Conservation (phyloP, 176 grass and related monocot species). For the Oryza glaberrima region DNA sequence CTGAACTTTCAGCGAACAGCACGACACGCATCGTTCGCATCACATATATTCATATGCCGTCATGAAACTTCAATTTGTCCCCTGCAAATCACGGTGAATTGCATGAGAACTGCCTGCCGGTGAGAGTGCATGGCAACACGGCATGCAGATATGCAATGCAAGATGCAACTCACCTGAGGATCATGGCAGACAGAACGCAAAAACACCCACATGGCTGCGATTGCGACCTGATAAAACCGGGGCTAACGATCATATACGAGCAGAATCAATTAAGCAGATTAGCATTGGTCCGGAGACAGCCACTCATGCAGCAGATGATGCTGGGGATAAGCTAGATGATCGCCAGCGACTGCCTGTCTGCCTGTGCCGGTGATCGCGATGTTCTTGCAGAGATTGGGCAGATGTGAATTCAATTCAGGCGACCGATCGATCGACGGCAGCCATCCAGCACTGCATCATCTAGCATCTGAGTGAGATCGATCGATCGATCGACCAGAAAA, state of each 20-base stretch:
- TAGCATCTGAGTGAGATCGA: too few species aligned
- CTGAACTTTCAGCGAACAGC: neutral
- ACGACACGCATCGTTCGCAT: too few species aligned
- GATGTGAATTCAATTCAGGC: neutral
- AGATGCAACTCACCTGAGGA: neutral
- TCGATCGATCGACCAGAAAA: neutral
- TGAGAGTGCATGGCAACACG: neutral
- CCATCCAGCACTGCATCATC: too few species aligned
- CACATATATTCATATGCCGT: neutral
- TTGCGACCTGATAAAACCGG: slow-evolving; percentile 17
- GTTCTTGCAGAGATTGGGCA: neutral
- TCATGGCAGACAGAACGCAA: slow-evolving; percentile 47
- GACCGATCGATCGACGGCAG: neutral
- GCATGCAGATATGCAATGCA: neutral
- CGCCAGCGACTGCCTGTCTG: neutral
- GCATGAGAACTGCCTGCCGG: neutral
- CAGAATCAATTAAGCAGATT: neutral
- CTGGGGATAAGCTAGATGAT: neutral
- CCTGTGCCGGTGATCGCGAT: neutral
- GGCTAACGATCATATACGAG: neutral
- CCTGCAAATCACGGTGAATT: neutral
- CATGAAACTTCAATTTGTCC: neutral
- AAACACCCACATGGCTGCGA: slow-evolving; percentile 38
- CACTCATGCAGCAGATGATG: slow-evolving; percentile 15
- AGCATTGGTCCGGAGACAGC: neutral